Conservation (phyloP, 164 flowering plant species). For the Cinnamomum micranthum region DNA sequence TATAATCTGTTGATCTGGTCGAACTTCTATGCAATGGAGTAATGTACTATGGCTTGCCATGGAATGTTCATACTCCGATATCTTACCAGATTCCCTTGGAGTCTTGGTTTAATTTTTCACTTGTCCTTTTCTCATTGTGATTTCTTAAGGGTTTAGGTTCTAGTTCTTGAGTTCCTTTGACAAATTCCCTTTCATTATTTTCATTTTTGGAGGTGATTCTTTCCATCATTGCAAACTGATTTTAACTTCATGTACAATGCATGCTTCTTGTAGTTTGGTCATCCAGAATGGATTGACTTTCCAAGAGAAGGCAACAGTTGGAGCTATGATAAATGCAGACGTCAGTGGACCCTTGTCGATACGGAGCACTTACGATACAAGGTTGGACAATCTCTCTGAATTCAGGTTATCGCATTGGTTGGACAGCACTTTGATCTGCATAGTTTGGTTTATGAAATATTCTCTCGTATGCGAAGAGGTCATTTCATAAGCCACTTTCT, state of each 20-base stretch:
- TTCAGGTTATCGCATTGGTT: neutral
- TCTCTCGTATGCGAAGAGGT: neutral
- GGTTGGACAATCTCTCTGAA: slow-evolving; percentile 31
- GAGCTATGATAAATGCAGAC: slow-evolving; percentile 90
- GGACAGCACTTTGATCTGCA: neutral
- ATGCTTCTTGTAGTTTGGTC: slow-evolving; percentile 72
- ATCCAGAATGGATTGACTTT: slow-evolving; percentile 99
- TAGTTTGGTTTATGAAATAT: neutral
- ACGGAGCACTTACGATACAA: slow-evolving; percentile 84
- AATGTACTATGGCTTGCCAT: too few species aligned
- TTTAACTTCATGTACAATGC: slow-evolving; percentile 7
- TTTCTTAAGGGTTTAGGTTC: neutral
- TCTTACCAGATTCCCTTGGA: neutral
- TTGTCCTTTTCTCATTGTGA: neutral
- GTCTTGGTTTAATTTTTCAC: neutral
- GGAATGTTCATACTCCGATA: neutral
- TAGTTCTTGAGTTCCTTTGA: neutral
- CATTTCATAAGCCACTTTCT: neutral
- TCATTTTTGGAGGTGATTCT: neutral
- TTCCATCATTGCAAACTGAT: slow-evolving; percentile 1
- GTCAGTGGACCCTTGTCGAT: slow-evolving; percentile 88
- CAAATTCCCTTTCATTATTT: neutral
- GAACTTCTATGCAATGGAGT: neutral
- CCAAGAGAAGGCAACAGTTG: slow-evolving; percentile 97
- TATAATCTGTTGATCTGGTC: neutral